These are phyloP conservation scores for Pyrenophora teres DNA, from an alignment of 2,329 filamentous ascomycete species.

Conservation along the genomic window DNA sequence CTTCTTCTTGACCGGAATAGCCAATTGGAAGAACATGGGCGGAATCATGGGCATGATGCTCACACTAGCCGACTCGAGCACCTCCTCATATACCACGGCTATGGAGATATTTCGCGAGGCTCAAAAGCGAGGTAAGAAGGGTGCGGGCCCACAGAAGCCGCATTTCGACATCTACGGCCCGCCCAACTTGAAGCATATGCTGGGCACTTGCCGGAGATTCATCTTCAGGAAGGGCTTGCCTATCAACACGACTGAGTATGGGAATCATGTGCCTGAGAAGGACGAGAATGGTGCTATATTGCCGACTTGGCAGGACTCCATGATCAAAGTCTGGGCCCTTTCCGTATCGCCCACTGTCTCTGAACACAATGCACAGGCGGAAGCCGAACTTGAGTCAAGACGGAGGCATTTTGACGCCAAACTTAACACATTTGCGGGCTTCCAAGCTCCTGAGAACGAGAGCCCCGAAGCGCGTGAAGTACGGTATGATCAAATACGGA, in stretches of 20 bases:
- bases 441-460: constrained; percentile 34
- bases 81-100: constrained; percentile 53
- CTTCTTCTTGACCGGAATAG: constrained; percentile 79
- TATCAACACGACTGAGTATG: constrained; percentile 71
- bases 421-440: constrained; percentile 41
- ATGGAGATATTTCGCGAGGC: constrained; percentile 42
- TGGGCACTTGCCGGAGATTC: constrained; percentile 84
- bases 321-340: constrained; percentile 84
- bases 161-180: constrained; percentile 70
- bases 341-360: constrained; percentile 55
- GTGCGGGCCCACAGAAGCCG: constrained; percentile 26
- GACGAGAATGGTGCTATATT: constrained; percentile 43
- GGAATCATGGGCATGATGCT: constrained; percentile 85
- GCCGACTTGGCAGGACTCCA: constrained; percentile 76
- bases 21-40: constrained; percentile 76
- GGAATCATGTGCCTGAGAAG: constrained; percentile 28
- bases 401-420: constrained; percentile 28
- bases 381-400: constrained; percentile 29
- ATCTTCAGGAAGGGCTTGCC: constrained; percentile 84
- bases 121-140: constrained; percentile 20
- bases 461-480: constrained; percentile 44
- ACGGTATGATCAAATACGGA: constrained; percentile 58
- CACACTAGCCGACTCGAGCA: constrained; percentile 73
- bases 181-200: constrained; percentile 75
- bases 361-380: constrained; percentile 12